Evolutionary conservation across 345 rosid genomes (phyloP).

Genomic region (Lumnitzera racemosa): DNA sequence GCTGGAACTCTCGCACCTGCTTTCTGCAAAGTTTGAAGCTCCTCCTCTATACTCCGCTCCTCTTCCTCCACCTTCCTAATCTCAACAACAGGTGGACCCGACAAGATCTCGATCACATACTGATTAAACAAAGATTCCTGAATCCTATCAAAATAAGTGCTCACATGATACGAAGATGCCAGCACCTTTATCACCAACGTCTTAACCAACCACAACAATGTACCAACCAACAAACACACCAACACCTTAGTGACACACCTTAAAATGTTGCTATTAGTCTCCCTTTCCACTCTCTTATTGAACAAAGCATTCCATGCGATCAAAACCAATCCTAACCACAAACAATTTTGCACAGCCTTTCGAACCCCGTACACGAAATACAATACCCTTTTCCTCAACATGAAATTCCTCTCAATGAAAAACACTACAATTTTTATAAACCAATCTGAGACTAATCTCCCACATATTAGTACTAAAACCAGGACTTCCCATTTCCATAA

Average conservation of each 20-base stretch:
- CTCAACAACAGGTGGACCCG: conserved; percentile 68
- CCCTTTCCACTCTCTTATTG: conserved; percentile 53
- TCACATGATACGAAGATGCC: conserved; percentile 83
- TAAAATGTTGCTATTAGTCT: conserved; percentile 22
- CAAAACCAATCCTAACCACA: conserved; percentile 80
- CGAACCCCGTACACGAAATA: conserved; percentile 84
- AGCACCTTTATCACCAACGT: conserved; percentile 83
- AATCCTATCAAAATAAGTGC: conserved; percentile 87
- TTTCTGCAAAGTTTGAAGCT: conserved; percentile 31
- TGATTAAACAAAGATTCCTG: conserved; percentile 81
- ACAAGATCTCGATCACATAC: conserved; percentile 67
- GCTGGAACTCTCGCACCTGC: conserved; percentile 41
- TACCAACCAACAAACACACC: conserved; percentile 62
- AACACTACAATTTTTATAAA: conserved; percentile 54
- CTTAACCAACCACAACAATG: conserved; percentile 71
- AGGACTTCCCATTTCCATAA: conserved; percentile 92
- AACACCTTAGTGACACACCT: conserved; percentile 50
- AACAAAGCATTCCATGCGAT: conserved; percentile 76
- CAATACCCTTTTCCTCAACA: conserved; percentile 65
- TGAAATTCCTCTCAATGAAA: conserved; percentile 66
- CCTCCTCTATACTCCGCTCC: conserved; percentile 31
- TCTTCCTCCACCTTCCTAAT: conserved; percentile 41
- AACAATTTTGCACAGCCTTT: conserved; percentile 76
- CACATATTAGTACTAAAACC: conserved; percentile 72
- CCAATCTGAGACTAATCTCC: conserved; percentile 84